Evolutionary conservation across 345 rosid species (phyloP).

Genomic region (Pseudoturritis turrita): DNA sequence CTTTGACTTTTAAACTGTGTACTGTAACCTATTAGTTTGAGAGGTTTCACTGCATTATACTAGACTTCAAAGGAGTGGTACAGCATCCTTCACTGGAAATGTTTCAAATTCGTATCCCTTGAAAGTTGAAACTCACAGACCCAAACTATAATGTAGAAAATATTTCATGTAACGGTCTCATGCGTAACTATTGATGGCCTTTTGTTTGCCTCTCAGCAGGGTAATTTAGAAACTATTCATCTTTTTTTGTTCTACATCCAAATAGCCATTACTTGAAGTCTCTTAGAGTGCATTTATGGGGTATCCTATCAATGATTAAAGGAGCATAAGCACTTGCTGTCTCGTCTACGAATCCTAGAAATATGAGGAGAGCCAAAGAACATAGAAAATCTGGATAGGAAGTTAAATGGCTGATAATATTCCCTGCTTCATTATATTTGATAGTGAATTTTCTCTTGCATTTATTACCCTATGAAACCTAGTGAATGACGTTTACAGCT

Average conservation of each 20-base stretch:
- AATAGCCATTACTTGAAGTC: slow-evolving; percentile 7
- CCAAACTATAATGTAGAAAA: neutral
- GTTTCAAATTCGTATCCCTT: neutral
- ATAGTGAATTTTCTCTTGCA: neutral
- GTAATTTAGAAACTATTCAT: neutral
- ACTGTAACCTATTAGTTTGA: slow-evolving; percentile 8
- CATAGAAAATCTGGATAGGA: slow-evolving; percentile 1
- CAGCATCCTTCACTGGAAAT: neutral
- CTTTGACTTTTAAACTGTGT: slow-evolving; percentile 1
- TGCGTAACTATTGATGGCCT: slow-evolving; percentile 4
- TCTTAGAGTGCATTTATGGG: neutral
- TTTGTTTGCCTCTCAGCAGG: neutral
- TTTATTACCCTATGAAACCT: neutral
- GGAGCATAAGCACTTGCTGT: slow-evolving; percentile 1
- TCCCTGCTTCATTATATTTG: neutral
- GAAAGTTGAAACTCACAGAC: neutral
- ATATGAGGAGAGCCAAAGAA: neutral
- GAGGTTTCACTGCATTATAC: slow-evolving; percentile 3
- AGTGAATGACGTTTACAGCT: slow-evolving; percentile 22
- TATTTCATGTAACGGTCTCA: neutral
- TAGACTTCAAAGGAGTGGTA: neutral
- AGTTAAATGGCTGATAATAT: neutral
- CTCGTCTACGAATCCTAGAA: neutral
- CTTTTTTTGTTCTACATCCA: neutral
- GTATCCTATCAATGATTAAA: neutral